Evolutionary conservation across 495 filamentous ascomycete genomes (phyloP).

Genomic region (Neurospora sp.): DNA sequence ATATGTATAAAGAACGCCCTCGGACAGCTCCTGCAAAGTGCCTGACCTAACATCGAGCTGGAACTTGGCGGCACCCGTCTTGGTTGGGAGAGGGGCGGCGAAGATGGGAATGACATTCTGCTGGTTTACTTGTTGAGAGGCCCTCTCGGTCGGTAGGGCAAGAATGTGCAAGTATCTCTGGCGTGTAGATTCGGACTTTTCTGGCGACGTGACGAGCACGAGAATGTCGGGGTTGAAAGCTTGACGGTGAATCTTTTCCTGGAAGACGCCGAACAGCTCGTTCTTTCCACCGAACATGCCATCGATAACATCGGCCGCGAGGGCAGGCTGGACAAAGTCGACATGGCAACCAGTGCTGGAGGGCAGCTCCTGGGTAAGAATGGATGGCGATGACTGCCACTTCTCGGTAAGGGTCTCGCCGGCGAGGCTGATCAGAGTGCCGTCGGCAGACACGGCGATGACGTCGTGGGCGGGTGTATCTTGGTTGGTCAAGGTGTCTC

Average conservation of each 20-base stretch:
- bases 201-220: constrained; percentile 30
- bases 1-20: constrained; percentile 37
- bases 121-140: constrained; percentile 11
- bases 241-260: constrained; percentile 24
- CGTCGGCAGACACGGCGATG: constrained; percentile 29
- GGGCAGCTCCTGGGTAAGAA: constrained; percentile 27
- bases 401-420: constrained; percentile 30
- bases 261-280: constrained; percentile 28
- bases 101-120: constrained; percentile 19
- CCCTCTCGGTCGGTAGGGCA: constrained; percentile 23
- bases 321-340: constrained; percentile 28
- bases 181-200: background rate
- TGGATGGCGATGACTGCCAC: constrained; percentile 26
- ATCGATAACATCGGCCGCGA: constrained; percentile 31
- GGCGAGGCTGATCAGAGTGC: constrained; percentile 27
- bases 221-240: constrained; percentile 38
- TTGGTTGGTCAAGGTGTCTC: constrained; percentile 1
- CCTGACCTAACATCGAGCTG: constrained; percentile 48
- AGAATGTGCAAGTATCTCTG: constrained; percentile 38
- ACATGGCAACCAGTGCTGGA: constrained; percentile 22
- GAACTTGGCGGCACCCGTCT: constrained; percentile 19
- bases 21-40: constrained; percentile 40
- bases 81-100: constrained; percentile 15
- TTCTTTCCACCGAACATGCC: constrained; percentile 33
- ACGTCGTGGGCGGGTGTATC: constrained; percentile 19